Base-by-base conservation (phyloP, 495 filamentous ascomycete genomes). In the Aeminium ludgeri region DNA sequence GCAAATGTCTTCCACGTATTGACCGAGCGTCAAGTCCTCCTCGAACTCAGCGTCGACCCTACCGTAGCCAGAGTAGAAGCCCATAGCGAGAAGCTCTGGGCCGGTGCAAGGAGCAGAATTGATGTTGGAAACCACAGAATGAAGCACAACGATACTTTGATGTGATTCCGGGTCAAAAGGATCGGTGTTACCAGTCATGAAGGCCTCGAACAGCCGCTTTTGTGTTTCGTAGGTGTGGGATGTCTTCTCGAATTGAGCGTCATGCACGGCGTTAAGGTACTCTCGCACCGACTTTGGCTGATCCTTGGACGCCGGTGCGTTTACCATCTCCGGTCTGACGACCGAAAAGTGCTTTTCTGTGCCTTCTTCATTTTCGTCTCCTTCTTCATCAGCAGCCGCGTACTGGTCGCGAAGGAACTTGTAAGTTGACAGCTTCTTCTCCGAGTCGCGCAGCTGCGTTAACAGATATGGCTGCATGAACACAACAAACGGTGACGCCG, bases 241-340 rank as follows among this genome's bases (percentile, higher is more conserved):
- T 10, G 86, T 87, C 59, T 87, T 86, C 55, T 96, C 89, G 51
- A 93, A 95, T 52, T 99, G 91, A 12, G 86, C 82, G 52, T 93
- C 82, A 58, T 95, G 85, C 12, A 93, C 86, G 25, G 89, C 91
- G 54, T 84, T 82, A 18, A 99, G 60, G 30, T 95, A 81, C 55
- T 99, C 91, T 56, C 82, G 83, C 33, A 95, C 78, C 2, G 47
- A 33, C 35, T 51, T 51, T 30, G 48, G 48, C 31, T 43, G 38
- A 52, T 92, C 83, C 13, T 73, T 73, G 1, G 85, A 79, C 3
- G 81, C 78, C 20, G 78, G 73, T 34, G 78, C 70, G 50, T 86
- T 82, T 5, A 96, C 81, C 84, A 95, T 94, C 51, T 93, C 82
- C 0, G 89, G 89, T 46, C 80, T 80, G 45, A 99, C 86, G 6